Evolutionary conservation across 164 flowering plant genomes (phyloP).

Genomic region (Chimonanthus praecox): DNA sequence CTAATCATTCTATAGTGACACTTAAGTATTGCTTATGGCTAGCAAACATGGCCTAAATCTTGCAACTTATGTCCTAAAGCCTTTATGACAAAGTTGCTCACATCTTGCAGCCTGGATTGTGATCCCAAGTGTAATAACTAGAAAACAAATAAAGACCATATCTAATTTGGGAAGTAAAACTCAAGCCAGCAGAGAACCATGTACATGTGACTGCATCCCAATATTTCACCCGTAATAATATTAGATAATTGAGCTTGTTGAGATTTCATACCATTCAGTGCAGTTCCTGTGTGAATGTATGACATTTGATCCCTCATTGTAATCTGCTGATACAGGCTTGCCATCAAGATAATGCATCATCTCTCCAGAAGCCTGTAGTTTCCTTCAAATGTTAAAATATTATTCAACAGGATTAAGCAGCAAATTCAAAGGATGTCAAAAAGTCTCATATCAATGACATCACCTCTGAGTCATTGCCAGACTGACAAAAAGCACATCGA

Average conservation of each 20-base stretch:
- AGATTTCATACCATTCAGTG: constrained; percentile 63
- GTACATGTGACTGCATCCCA: not conserved
- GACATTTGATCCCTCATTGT: constrained; percentile 35
- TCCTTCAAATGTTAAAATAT: constrained; percentile 4
- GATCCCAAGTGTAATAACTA: not conserved
- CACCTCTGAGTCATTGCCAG: constrained; percentile 68
- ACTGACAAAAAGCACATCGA: constrained; percentile 80
- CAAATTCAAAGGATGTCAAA: not conserved
- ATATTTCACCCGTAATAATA: not conserved
- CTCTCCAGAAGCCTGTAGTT: constrained; percentile 64
- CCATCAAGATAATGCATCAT: constrained; percentile 74
- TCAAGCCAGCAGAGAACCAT: not conserved
- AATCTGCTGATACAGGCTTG: constrained; percentile 47
- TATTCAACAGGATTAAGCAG: not conserved
- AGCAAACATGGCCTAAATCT: too few relatives aligned
- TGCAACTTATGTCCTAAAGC: too few relatives aligned
- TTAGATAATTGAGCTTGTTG: not conserved
- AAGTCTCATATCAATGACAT: not conserved
- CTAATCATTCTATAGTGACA: too few relatives aligned
- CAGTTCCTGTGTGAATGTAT: constrained; percentile 77
- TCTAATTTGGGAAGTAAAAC: not conserved
- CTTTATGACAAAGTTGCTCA: too few relatives aligned
- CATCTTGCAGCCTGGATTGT: too few relatives aligned
- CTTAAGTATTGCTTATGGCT: too few relatives aligned
- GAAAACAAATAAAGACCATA: not conserved